phyloP scores from a whole-genome alignment of 345 rosid genomes.

The Acer negundo region DNA sequence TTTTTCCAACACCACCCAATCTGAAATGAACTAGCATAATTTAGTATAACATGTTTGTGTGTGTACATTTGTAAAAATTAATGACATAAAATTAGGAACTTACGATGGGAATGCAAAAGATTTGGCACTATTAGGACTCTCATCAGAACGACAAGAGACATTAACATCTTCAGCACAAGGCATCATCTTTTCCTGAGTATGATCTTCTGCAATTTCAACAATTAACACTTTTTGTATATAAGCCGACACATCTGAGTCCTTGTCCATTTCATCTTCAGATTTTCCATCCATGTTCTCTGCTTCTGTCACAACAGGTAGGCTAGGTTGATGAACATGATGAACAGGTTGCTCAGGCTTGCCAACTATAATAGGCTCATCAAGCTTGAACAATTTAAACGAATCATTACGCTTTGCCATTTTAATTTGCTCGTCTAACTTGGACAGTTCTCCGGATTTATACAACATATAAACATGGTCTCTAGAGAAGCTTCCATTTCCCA shows the following conservation, averaged over 20 bases:
- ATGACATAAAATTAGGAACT: constrained; percentile 15
- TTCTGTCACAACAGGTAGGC: constrained; percentile 34
- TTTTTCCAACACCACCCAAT: constrained; percentile 32
- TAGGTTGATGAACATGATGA: constrained; percentile 7
- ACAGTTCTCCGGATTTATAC: constrained; percentile 56
- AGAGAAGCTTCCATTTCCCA: constrained; percentile 56
- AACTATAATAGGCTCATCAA: background rate
- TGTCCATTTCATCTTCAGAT: background rate
- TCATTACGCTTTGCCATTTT: background rate
- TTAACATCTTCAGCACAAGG: constrained; percentile 19
- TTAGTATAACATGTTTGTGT: background rate
- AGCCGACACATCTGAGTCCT: background rate
- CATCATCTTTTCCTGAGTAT: constrained; percentile 14
- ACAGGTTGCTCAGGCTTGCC: background rate
- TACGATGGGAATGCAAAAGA: constrained; percentile 83
- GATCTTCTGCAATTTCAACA: constrained; percentile 9
- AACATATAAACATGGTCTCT: constrained; percentile 50
- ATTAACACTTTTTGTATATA: background rate
- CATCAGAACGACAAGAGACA: constrained; percentile 38
- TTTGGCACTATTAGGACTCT: constrained; percentile 41
- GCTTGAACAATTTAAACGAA: background rate
- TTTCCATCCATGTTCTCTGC: constrained; percentile 23
- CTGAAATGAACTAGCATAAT: constrained; percentile 29
- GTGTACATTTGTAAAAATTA: background rate
- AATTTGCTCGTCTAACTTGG: constrained; percentile 51